Conservation (phyloP, 2,329 filamentous ascomycete species). For the Hymenoscyphus occultus region DNA sequence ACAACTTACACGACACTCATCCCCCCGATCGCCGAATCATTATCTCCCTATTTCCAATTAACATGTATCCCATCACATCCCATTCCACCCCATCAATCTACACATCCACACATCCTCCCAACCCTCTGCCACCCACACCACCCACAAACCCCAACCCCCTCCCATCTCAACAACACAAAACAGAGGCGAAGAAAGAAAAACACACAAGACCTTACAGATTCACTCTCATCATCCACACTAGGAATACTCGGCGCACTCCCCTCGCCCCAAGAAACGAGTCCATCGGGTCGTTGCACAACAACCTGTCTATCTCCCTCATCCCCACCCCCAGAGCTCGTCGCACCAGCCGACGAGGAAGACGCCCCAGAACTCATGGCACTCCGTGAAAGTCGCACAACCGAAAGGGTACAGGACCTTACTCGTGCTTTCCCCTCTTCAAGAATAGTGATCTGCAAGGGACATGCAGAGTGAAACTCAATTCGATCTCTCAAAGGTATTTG, state of each 20-base stretch:
- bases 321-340: too few species aligned
- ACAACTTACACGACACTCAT: constrained; percentile 9
- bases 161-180: not conserved
- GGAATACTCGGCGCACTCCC: constrained; percentile 8
- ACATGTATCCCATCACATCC: too few species aligned
- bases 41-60: not conserved
- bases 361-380: not conserved
- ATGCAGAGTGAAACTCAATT: too few species aligned
- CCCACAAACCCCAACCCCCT: too few species aligned
- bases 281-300: not conserved
- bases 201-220: not conserved
- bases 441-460: too few species aligned
- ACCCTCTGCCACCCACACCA: too few species aligned
- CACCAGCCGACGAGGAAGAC: not conserved
- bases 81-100: not conserved
- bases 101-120: not conserved
- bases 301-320: not conserved
- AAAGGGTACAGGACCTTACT: too few species aligned
- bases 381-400: not conserved
- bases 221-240: constrained; percentile 9
- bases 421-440: too few species aligned
- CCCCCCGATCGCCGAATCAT: constrained; percentile 9
- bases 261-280: constrained; percentile 6
- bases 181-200: not conserved
- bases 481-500: too few species aligned